Conservation (phyloP, 495 filamentous ascomycete genomes). For the Penicillium parvum region DNA sequence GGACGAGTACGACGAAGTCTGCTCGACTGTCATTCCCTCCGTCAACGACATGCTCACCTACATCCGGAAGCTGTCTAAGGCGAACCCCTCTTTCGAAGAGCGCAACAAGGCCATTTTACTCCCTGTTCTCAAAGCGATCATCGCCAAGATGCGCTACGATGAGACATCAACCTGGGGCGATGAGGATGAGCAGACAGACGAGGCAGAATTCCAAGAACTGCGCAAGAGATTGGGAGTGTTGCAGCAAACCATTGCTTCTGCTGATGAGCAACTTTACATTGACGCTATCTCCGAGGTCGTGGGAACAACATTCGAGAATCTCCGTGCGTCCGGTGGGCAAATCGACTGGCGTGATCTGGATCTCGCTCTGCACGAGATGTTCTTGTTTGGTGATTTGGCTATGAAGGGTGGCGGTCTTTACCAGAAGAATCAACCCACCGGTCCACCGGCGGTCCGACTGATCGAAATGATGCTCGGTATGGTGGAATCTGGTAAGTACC, state of each 20-base stretch:
- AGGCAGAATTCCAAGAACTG: constrained; percentile 96
- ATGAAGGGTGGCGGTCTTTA: constrained; percentile 80
- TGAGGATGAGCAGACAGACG: constrained; percentile 91
- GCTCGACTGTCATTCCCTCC: constrained; percentile 86
- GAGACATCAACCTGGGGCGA: constrained; percentile 91
- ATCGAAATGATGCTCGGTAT: constrained; percentile 89
- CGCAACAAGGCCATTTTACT: constrained; percentile 74
- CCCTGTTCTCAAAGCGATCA: constrained; percentile 83
- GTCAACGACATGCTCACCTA: constrained; percentile 86
- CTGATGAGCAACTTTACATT: constrained; percentile 80
- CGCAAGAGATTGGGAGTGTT: constrained; percentile 81
- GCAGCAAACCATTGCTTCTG: constrained; percentile 82
- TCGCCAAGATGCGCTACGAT: constrained; percentile 94
- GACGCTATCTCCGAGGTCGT: constrained; percentile 81
- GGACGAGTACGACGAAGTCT: constrained; percentile 97
- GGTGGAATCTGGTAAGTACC: constrained; percentile 89
- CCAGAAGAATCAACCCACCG: constrained; percentile 71
- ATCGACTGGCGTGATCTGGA: constrained; percentile 96
- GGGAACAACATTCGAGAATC: constrained; percentile 70
- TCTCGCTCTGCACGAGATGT: constrained; percentile 94
- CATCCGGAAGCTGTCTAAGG: constrained; percentile 70
- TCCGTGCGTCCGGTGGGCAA: constrained; percentile 63
- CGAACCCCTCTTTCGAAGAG: constrained; percentile 53
- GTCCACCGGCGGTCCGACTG: constrained; percentile 68
- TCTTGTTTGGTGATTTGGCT: constrained; percentile 88